These are phyloP conservation scores for Phellopilus nigrolimitatus DNA, from an alignment of 1,284 basidiomycete genomes.

Conservation along the genomic window DNA sequence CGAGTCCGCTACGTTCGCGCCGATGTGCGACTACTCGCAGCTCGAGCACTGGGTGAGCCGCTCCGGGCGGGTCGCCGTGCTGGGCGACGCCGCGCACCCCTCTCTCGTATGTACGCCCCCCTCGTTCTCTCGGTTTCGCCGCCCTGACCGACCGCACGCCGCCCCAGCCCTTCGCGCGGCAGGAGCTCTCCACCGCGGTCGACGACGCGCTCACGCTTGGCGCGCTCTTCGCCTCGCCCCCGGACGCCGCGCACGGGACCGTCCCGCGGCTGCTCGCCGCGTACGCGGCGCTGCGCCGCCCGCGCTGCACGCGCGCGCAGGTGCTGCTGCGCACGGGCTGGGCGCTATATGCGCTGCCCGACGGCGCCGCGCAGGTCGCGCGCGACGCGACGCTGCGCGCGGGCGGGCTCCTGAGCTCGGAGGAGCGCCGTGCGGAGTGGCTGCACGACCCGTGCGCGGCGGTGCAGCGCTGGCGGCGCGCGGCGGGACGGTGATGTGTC, in stretches of 20 bases:
- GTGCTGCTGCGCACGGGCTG: not conserved
- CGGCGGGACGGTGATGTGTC: too few relatives aligned
- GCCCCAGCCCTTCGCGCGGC: not conserved
- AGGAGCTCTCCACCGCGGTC: not conserved
- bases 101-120: not conserved
- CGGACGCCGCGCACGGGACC: not conserved
- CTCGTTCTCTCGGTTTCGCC: not conserved
- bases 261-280: not conserved
- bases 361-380: slow-evolving; percentile 1
- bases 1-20: not conserved
- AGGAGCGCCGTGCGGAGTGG: slow-evolving; percentile 1
- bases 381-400: not conserved
- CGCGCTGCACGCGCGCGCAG: slow-evolving; percentile 6
- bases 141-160: too few relatives aligned
- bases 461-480: slow-evolving; percentile 33
- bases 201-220: slow-evolving; percentile 10
- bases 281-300: not conserved
- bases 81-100: slow-evolving; percentile 9
- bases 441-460: slow-evolving; percentile 30
- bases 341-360: not conserved
- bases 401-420: slow-evolving; percentile 1
- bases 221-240: slow-evolving; percentile 1
- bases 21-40: not conserved
- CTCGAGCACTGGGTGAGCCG: slow-evolving; percentile 3
- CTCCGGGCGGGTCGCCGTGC: not conserved